Evolutionary conservation across 208 protist genomes (phyloP).

Genomic region (Tritrichomonas foetus): DNA sequence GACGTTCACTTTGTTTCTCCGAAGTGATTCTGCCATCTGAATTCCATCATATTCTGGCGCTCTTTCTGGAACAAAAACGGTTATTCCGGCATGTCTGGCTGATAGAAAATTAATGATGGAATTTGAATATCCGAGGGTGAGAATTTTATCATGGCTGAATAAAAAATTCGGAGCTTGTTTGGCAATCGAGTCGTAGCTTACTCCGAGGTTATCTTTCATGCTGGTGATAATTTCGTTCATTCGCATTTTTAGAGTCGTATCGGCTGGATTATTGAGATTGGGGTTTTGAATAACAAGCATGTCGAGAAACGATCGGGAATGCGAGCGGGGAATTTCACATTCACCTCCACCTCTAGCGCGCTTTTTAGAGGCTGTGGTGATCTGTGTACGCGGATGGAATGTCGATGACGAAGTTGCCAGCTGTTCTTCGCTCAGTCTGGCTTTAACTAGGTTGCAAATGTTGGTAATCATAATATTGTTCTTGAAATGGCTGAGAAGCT

Average conservation of each 20-base stretch:
- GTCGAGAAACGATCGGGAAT: background rate
- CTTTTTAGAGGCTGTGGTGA: background rate
- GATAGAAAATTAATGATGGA: background rate
- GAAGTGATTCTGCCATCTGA: background rate
- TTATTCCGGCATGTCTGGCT: background rate
- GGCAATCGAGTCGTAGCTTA: background rate
- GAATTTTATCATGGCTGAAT: background rate
- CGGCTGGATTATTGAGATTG: background rate
- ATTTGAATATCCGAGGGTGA: background rate
- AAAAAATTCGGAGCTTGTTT: background rate
- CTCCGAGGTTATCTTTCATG: background rate
- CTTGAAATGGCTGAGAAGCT: background rate
- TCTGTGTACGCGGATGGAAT: background rate
- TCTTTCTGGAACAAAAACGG: background rate
- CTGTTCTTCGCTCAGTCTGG: background rate
- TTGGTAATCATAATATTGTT: background rate
- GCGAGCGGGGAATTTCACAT: background rate
- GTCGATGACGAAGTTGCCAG: background rate
- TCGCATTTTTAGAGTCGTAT: background rate
- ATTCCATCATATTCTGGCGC: background rate
- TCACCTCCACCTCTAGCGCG: no score
- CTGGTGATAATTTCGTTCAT: background rate
- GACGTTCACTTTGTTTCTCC: background rate
- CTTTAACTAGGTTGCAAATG: background rate
- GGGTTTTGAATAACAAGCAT: background rate